These are phyloP conservation scores for Candida sanyaensis DNA, from an alignment of 1,139 yeast genomes.

Conservation along the genomic window DNA sequence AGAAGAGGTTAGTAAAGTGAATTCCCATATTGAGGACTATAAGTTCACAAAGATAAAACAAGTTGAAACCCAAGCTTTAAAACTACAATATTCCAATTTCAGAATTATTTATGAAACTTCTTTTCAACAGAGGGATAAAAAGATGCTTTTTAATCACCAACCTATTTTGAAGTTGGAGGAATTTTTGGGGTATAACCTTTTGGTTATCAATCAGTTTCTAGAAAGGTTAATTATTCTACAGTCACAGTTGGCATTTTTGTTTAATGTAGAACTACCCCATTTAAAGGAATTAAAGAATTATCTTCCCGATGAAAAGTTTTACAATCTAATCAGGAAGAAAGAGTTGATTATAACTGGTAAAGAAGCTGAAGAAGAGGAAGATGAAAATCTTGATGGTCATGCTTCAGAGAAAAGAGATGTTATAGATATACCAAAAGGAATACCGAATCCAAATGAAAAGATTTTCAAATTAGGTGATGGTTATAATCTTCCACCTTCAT, in stretches of 20 bases:
- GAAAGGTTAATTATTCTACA: conserved; percentile 43
- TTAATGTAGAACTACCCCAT: conserved; percentile 35
- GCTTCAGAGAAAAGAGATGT: not conserved
- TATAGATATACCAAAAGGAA: conserved; percentile 10
- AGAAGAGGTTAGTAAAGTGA: conserved; percentile 13
- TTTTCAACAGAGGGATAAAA: conserved; percentile 17
- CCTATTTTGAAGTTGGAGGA: conserved; percentile 31
- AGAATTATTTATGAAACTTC: conserved; percentile 26
- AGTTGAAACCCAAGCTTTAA: conserved; percentile 30
- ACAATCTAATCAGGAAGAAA: conserved; percentile 36
- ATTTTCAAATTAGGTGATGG: conserved; percentile 39
- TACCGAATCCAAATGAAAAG: conserved; percentile 22
- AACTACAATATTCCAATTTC: conserved; percentile 27
- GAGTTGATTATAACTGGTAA: conserved; percentile 31
- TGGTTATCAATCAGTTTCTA: conserved; percentile 38
- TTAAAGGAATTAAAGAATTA: conserved; percentile 28
- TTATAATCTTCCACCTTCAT: conserved; percentile 42
- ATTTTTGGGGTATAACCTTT: conserved; percentile 31
- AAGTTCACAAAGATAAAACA: conserved; percentile 26
- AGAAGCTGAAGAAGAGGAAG: conserved; percentile 16
- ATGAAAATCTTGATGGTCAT: conserved; percentile 13
- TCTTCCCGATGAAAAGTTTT: conserved; percentile 39
- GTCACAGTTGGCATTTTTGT: conserved; percentile 25
- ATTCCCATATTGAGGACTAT: conserved; percentile 18
- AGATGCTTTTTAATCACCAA: conserved; percentile 25